phyloP scores from a whole-genome alignment of 2,329 filamentous ascomycete species.

The Pseudogymnoascus pannorum region DNA sequence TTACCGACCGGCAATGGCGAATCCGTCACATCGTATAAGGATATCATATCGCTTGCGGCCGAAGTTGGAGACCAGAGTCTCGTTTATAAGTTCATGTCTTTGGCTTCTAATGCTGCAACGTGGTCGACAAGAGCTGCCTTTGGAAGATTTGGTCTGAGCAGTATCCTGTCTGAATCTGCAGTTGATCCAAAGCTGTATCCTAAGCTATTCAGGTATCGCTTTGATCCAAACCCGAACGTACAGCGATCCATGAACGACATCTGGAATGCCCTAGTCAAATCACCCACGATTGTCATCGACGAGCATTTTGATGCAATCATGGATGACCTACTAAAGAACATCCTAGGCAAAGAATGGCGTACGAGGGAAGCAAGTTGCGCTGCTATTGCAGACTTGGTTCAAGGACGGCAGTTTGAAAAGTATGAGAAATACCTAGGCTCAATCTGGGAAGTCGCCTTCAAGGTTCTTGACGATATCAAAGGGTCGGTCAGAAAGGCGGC shows the following conservation, averaged over 20 bases:
- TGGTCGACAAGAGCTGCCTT: conserved; percentile 98
- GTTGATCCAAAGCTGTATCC: conserved; percentile 92
- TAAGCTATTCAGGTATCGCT: conserved; percentile 88
- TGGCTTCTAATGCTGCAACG: conserved; percentile 90
- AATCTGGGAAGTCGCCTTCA: conserved; percentile 81
- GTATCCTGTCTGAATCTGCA: conserved; percentile 78
- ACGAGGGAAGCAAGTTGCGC: conserved; percentile 87
- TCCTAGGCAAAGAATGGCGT: conserved; percentile 88
- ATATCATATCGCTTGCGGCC: conserved; percentile 90
- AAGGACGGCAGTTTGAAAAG: conserved; percentile 65
- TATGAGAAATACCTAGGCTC: conserved; percentile 80
- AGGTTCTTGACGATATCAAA: conserved; percentile 94
- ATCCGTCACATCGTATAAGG: conserved; percentile 91
- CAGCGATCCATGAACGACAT: conserved; percentile 96
- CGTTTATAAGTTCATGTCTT: conserved; percentile 98
- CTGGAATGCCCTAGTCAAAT: conserved; percentile 92
- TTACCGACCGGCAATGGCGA: conserved; percentile 83
- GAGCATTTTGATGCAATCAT: conserved; percentile 83
- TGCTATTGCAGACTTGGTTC: conserved; percentile 80
- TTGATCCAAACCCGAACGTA: conserved; percentile 90
- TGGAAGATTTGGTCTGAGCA: conserved; percentile 86
- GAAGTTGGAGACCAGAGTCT: conserved; percentile 93
- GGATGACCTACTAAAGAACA: conserved; percentile 74
- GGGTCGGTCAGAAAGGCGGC: conserved; percentile 78
- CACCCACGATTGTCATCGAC: conserved; percentile 69